Base-by-base conservation (phyloP, 139 green algal genomes). In the Closterium sp. region DNA sequence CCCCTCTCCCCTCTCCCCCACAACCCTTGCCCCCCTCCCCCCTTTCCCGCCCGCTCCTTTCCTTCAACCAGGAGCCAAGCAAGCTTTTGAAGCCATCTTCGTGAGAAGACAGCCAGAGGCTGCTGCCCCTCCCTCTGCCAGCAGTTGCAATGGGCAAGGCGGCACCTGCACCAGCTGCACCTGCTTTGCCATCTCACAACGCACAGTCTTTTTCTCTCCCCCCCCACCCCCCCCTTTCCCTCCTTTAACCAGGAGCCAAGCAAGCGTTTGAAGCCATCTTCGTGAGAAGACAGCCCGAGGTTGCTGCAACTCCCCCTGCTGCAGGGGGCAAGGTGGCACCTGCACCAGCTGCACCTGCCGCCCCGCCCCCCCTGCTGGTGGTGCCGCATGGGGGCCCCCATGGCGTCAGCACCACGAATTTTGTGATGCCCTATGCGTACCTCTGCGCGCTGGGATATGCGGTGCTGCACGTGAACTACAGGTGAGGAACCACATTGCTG, bases 321-420 rank as follows among this genome's bases (percentile, higher is more conserved):
- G 85, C 33, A 9, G 33, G 85, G 19, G 19, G 31, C 31, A 38
- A 88, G 30, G 33, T 66, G 21, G 33, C 85, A 19, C 85, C 33
- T n/a, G 33, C 85, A 9, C 33, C 33, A 88, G 85, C 31, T 55
- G 85, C 33, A 12, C 33, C 85, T 33, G 33, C 85, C 33, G 85
- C 31, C 30, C 85, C 19, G 55, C 55, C 55, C 33, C 97, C 97
- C 31, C 94, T 95, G 23, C 76, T 99, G 12, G 34, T 99, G 33
- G 91, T 93, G 1, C 96, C 96, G 0, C 97, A 99, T 92, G 97
- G 97, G 38, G 97, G 97, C 7, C 97, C 97, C 2, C 97, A 99
- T 95, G 93, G 94, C 34, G 96, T 95, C 76, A 95, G 96, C 84
- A 84, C 94, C 4, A 93, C 95, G 1, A 93, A 90, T 85, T 99